These are phyloP conservation scores for Picea glauca DNA, from an alignment of 75 land plant genomes.

Conservation along the genomic window DNA sequence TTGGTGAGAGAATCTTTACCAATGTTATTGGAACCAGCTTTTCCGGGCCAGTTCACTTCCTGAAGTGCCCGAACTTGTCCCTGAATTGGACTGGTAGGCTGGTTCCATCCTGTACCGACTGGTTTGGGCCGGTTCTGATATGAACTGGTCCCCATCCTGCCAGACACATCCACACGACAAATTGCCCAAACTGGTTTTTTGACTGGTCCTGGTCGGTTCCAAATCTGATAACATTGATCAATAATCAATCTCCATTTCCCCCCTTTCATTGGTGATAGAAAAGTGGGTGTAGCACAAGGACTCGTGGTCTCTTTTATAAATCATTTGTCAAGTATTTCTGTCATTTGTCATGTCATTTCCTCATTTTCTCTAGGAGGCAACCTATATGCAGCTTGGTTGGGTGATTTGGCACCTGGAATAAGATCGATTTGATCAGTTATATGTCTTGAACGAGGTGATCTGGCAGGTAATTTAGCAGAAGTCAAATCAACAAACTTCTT, in stretches of 20 bases:
- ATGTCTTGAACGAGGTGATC: not conserved
- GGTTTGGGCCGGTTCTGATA: no score
- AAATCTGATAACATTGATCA: not conserved
- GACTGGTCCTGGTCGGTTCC: no score
- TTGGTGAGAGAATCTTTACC: slow-evolving; percentile 8
- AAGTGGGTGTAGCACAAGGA: not conserved
- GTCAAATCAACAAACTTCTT: not conserved
- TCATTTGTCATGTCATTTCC: not conserved
- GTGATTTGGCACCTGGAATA: not conserved
- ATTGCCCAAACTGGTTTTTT: no score
- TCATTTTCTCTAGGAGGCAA: not conserved
- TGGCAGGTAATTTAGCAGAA: not conserved
- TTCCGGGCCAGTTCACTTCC: no score
- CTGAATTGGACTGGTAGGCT: no score
- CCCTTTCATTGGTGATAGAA: not conserved
- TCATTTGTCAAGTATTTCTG: not conserved
- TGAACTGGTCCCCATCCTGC: no score
- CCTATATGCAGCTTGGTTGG: not conserved
- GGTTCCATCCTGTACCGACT: no score
- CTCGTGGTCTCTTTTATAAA: not conserved
- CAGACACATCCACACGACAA: no score
- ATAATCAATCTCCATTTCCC: slow-evolving; percentile 16
- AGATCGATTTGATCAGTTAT: not conserved
- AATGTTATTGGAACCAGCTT: no score
- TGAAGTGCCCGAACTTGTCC: no score